Evolutionary conservation across 192 early-diverging fungal genomes (phyloP).

Genomic region (Coemansia biformis): DNA sequence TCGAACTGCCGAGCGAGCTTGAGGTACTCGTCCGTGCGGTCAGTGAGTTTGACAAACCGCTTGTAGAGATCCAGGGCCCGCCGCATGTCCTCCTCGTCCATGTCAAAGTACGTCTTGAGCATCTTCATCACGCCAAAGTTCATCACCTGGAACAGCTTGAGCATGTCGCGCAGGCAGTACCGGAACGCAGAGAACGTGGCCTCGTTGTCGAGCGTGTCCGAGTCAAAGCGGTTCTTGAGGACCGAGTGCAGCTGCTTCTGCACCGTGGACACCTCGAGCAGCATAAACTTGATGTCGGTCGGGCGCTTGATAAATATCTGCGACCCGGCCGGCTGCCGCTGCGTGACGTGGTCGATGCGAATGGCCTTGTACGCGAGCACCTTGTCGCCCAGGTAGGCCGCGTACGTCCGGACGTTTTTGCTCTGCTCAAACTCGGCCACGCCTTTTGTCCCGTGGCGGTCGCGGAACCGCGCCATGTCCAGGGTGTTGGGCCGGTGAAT

Average conservation of each 20-base stretch:
- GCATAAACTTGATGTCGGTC: slow-evolving; percentile 39
- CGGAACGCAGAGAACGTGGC: slow-evolving; percentile 50
- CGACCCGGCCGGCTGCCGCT: slow-evolving; percentile 34
- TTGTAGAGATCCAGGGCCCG: slow-evolving; percentile 52
- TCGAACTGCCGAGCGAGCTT: slow-evolving; percentile 48
- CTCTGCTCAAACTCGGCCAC: slow-evolving; percentile 52
- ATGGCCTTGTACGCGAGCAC: slow-evolving; percentile 48
- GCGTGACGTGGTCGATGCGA: slow-evolving; percentile 46
- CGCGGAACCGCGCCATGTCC: slow-evolving; percentile 50
- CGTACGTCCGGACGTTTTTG: slow-evolving; percentile 52
- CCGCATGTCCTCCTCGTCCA: slow-evolving; percentile 48
- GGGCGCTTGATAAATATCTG: slow-evolving; percentile 42
- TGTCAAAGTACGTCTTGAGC: slow-evolving; percentile 54
- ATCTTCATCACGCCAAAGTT: slow-evolving; percentile 55
- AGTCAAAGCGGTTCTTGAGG: slow-evolving; percentile 50
- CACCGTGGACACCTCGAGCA: slow-evolving; percentile 49
- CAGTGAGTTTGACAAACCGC: slow-evolving; percentile 52
- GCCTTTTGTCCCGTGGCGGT: slow-evolving; percentile 48
- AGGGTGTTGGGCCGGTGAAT: slow-evolving; percentile 34
- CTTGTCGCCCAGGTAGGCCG: slow-evolving; percentile 49
- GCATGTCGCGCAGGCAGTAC: slow-evolving; percentile 49
- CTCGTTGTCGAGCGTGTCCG: slow-evolving; percentile 51
- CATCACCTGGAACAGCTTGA: slow-evolving; percentile 56
- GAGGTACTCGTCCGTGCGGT: slow-evolving; percentile 48
- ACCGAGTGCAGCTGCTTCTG: slow-evolving; percentile 51